phyloP scores from a whole-genome alignment of 202 grass and related monocot genomes.

The Brachypodium distachyon region DNA sequence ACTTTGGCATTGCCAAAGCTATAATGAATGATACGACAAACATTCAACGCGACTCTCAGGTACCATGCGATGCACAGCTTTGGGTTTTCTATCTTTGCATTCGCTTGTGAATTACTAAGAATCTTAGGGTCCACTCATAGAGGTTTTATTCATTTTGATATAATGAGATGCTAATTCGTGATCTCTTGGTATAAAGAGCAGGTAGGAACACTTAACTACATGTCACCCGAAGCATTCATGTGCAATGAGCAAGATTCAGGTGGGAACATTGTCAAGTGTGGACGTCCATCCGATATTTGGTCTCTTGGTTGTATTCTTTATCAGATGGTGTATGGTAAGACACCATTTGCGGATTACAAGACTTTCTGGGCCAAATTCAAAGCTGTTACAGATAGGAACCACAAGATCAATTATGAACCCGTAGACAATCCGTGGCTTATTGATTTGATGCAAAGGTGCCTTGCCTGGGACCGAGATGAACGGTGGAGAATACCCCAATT shows the following conservation, averaged over 20 bases:
- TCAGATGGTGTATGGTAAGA: conserved; percentile 98
- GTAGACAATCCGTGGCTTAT: conserved; percentile 84
- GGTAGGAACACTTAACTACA: conserved; percentile 97
- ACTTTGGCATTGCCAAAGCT: conserved; percentile 97
- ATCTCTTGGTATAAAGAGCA: conserved; percentile 22
- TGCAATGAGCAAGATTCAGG: conserved; percentile 63
- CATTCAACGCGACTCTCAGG: conserved; percentile 93
- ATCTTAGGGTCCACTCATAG: not conserved
- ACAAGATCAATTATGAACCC: conserved; percentile 55
- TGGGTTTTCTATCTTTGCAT: not conserved
- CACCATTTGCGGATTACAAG: conserved; percentile 82
- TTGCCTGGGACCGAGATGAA: conserved; percentile 75
- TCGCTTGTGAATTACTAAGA: conserved; percentile 8
- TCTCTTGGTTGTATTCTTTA: conserved; percentile 97
- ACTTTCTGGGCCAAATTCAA: conserved; percentile 88
- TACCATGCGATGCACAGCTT: conserved; percentile 15
- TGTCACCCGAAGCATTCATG: conserved; percentile 97
- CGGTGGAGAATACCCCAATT: conserved; percentile 83
- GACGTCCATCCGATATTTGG: conserved; percentile 93
- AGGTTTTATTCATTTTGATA: not conserved
- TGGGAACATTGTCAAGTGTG: conserved; percentile 78
- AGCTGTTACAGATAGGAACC: conserved; percentile 69
- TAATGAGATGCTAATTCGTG: conserved; percentile 15
- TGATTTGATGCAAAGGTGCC: conserved; percentile 75
- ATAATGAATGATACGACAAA: conserved; percentile 98